A percentile compares a stretch with the other conserved stretches of the same genome.
Evolutionary conservation across 31 red algal genomes (phyloP).

Genomic region (Endocladia muricata): DNA sequence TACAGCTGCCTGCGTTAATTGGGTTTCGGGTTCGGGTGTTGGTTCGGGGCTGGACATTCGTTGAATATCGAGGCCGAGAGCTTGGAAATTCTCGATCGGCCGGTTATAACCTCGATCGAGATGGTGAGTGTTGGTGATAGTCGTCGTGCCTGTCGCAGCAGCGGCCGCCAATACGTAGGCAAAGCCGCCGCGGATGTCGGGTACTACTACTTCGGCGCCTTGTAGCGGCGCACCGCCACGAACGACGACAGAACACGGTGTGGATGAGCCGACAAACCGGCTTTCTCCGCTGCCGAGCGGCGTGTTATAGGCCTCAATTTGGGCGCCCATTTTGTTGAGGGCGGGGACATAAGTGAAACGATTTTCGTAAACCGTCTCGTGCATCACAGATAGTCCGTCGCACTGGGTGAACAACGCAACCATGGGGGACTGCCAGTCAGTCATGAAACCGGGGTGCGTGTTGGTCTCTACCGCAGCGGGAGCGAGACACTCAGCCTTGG

Average conservation of each 20-base stretch:
- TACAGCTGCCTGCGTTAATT: too few species aligned
- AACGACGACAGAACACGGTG: too few species aligned
- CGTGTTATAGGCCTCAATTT: background rate
- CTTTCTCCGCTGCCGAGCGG: too few species aligned
- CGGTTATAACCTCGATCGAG: constrained; percentile 6
- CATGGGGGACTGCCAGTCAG: background rate
- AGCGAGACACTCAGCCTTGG: background rate
- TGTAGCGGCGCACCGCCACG: background rate
- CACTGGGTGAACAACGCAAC: background rate
- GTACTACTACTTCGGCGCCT: background rate
- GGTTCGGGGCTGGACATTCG: too few species aligned
- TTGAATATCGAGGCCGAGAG: too few species aligned
- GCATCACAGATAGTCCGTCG: background rate
- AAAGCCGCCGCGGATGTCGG: background rate
- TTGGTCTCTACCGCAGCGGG: background rate
- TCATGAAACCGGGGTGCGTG: background rate
- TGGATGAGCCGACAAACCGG: too few species aligned
- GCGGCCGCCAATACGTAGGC: background rate
- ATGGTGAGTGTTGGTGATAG: background rate
- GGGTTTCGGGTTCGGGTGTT: too few species aligned
- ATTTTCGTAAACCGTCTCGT: constrained; percentile 4
- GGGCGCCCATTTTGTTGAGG: background rate
- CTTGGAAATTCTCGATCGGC: too few species aligned
- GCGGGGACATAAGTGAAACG: background rate
- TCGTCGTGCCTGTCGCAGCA: background rate